phyloP scores from a whole-genome alignment of 208 protist species.

The Acanthamoeba castellanii region DNA sequence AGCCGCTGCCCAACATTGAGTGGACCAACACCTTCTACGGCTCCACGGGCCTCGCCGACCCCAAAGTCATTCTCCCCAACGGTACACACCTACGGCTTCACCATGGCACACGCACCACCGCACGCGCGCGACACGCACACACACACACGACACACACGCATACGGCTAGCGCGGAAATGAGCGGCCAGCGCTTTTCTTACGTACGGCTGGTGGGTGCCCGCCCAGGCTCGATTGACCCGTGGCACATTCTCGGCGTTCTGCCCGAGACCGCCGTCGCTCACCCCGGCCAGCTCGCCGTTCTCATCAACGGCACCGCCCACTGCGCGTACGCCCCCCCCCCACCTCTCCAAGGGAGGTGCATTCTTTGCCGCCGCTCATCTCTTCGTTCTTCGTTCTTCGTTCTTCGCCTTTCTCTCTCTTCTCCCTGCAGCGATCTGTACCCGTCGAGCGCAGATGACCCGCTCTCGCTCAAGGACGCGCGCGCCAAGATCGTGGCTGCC shows the following conservation, averaged over 20 bases:
- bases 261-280: background rate
- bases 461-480: background rate
- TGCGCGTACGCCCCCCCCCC: background rate
- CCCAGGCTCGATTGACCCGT: conserved; percentile 16
- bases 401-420: background rate
- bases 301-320: conserved; percentile 59
- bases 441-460: background rate
- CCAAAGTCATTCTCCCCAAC: conserved; percentile 3
- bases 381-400: background rate
- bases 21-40: conserved; percentile 56
- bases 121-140: background rate
- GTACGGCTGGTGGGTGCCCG: background rate
- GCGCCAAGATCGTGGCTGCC: conserved; percentile 13
- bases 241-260: conserved; percentile 39
- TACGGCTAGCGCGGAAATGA: too few relatives aligned
- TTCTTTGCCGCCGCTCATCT: background rate
- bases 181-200: too few relatives aligned
- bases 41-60: conserved; percentile 30
- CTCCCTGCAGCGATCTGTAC: conserved; percentile 4
- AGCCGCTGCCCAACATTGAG: conserved; percentile 8
- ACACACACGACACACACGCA: background rate
- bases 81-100: background rate
- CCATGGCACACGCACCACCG: background rate
- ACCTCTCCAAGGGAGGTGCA: background rate
- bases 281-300: background rate